Percentiles rank a stretch among this genome's conserved stretches.
Evolutionary conservation across 805 yeast genomes (phyloP).

Genomic region (Grigorovia yakushimaensis): DNA sequence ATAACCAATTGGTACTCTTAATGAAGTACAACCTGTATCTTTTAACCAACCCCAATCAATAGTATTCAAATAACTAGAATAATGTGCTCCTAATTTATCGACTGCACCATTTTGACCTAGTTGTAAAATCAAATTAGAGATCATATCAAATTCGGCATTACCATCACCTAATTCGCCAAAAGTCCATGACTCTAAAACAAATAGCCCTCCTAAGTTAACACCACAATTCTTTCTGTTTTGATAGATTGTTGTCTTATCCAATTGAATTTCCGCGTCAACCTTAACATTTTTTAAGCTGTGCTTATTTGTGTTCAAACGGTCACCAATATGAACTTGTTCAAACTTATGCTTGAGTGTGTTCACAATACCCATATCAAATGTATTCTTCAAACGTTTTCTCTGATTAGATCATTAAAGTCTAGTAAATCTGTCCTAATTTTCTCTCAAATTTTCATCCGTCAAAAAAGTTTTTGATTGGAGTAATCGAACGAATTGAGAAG

Average conservation of each 20-base stretch:
- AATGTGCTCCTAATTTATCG: slow-evolving; percentile 49
- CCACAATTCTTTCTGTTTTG: slow-evolving; percentile 63
- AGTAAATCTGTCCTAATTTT: neutral
- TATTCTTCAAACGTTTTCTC: no score
- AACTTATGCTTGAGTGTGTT: slow-evolving; percentile 17
- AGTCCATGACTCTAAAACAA: slow-evolving; percentile 75
- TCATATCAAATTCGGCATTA: slow-evolving; percentile 68
- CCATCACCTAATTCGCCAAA: slow-evolving; percentile 53
- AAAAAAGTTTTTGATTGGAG: no score
- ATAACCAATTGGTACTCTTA: slow-evolving; percentile 85
- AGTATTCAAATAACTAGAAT: slow-evolving; percentile 50
- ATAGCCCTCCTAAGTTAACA: slow-evolving; percentile 75
- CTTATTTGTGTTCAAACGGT: neutral
- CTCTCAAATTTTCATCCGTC: neutral
- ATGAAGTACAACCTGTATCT: slow-evolving; percentile 57
- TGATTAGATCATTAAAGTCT: no score
- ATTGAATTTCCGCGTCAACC: slow-evolving; percentile 31
- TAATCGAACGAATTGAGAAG: no score
- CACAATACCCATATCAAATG: slow-evolving; percentile 9
- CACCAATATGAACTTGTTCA: slow-evolving; percentile 10
- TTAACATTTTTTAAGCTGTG: slow-evolving; percentile 14
- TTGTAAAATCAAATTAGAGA: slow-evolving; percentile 37
- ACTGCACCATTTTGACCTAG: slow-evolving; percentile 48
- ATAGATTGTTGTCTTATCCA: slow-evolving; percentile 38
- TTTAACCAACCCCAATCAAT: slow-evolving; percentile 76